These are phyloP conservation scores for Gamsiella multidivaricata DNA, from an alignment of 192 early-diverging fungal genomes.

Conservation along the genomic window DNA sequence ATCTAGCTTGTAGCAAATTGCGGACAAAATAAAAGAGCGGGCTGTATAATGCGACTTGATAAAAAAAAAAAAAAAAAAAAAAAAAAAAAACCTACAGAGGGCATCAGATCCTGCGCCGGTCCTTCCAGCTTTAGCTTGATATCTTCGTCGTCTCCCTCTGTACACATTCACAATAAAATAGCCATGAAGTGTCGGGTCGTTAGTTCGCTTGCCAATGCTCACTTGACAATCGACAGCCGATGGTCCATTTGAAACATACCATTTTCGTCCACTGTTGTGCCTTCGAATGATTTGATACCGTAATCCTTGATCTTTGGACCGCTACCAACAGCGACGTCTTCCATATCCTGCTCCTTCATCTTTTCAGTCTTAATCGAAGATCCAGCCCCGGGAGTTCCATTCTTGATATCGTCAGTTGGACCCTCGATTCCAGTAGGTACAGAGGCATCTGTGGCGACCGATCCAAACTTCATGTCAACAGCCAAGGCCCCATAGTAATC, in stretches of 20 bases:
- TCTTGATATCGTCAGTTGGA: slow-evolving; percentile 14
- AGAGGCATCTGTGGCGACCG: slow-evolving; percentile 36
- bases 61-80: neutral
- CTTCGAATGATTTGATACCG: slow-evolving; percentile 17
- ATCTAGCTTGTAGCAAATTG: no score
- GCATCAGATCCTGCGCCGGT: slow-evolving; percentile 42
- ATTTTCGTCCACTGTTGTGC: slow-evolving; percentile 9
- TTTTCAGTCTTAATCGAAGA: slow-evolving; percentile 23
- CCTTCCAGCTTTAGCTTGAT: slow-evolving; percentile 40
- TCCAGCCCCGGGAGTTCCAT: neutral
- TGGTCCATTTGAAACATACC: slow-evolving; percentile 4
- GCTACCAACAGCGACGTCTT: neutral
- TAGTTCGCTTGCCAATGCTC: no score
- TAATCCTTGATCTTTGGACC: neutral
- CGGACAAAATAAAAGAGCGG: no score
- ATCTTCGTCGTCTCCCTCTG: slow-evolving; percentile 17
- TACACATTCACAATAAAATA: neutral
- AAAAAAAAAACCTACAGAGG: slow-evolving; percentile 8
- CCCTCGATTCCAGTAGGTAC: slow-evolving; percentile 39
- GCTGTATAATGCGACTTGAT: neutral
- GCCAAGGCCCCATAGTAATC: slow-evolving; percentile 46
- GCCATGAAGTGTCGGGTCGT: no score
- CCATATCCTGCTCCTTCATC: slow-evolving; percentile 24
- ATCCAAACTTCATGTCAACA: slow-evolving; percentile 52
- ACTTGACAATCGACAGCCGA: neutral